phyloP scores from a whole-genome alignment of 2,329 filamentous ascomycete species.

The Salinomyces thailandicus region DNA sequence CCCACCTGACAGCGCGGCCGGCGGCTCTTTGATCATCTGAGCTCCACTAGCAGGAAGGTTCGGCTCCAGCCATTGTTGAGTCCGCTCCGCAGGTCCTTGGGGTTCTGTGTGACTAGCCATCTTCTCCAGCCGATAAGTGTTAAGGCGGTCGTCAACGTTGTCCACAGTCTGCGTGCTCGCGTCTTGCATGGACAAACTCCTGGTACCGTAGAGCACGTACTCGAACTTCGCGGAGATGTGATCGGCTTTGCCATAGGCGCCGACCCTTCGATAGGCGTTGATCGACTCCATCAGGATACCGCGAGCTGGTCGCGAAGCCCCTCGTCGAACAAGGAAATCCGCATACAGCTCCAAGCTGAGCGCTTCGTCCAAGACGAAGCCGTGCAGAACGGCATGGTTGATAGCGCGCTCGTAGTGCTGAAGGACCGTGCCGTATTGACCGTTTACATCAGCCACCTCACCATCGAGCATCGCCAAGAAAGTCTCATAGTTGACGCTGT shows the following conservation, averaged over 20 bases:
- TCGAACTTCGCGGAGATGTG: constrained; percentile 59
- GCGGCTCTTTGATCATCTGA: constrained; percentile 20
- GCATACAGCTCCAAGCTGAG: constrained; percentile 64
- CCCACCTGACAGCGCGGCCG: constrained; percentile 40
- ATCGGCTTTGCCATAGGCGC: constrained; percentile 58
- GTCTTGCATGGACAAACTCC: constrained; percentile 51
- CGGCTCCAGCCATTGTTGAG: constrained; percentile 40
- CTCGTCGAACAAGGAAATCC: constrained; percentile 56
- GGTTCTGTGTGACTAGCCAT: constrained; percentile 32
- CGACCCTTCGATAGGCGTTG: constrained; percentile 56
- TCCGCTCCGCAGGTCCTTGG: constrained; percentile 35
- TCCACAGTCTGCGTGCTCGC: constrained; percentile 56
- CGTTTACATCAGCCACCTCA: constrained; percentile 49
- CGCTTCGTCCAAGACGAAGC: constrained; percentile 60
- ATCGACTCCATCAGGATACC: constrained; percentile 59
- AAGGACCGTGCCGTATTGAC: constrained; percentile 44
- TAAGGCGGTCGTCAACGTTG: constrained; percentile 20
- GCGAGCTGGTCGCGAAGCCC: constrained; percentile 56
- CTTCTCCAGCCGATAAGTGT: constrained; percentile 31
- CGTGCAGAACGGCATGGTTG: constrained; percentile 59
- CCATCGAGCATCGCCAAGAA: constrained; percentile 61
- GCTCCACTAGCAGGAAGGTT: constrained; percentile 26
- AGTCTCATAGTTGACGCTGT: constrained; percentile 58
- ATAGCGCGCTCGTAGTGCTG: constrained; percentile 58
- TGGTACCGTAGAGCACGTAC: constrained; percentile 54